Percentiles rank a stretch among this genome's conserved stretches.
Conservation (phyloP, 2,329 filamentous ascomycete genomes). For the Elsinoe fawcettii region DNA sequence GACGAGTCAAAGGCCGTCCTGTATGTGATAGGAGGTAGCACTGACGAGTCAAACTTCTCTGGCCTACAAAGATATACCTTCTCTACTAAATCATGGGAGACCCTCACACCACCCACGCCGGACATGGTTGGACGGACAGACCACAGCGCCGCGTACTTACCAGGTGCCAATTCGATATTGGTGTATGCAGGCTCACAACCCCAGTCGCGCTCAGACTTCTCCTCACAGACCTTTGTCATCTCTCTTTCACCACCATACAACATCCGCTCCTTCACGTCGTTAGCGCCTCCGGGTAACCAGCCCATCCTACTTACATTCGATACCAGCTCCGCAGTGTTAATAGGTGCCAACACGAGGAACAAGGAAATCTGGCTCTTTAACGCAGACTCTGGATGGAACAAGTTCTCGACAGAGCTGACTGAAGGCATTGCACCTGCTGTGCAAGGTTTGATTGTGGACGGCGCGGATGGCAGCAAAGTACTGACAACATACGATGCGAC, state of each 20-base stretch:
- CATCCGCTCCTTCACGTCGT: conserved; percentile 52
- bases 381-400: conserved; percentile 54
- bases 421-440: conserved; percentile 29
- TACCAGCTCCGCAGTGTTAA: conserved; percentile 59
- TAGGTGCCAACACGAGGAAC: conserved; percentile 64
- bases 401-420: conserved; percentile 57
- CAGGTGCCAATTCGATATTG: conserved; percentile 61
- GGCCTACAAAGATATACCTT: conserved; percentile 68
- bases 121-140: conserved; percentile 62
- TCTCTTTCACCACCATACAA: conserved; percentile 56
- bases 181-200: conserved; percentile 71
- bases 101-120: conserved; percentile 40
- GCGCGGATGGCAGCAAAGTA: conserved; percentile 68
- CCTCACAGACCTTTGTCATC: conserved; percentile 70
- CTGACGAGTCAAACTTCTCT: conserved; percentile 51
- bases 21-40: conserved; percentile 71
- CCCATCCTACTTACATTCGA: conserved; percentile 73
- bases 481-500: conserved; percentile 72
- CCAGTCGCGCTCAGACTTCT: conserved; percentile 46
- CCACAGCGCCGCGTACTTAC: conserved; percentile 70
- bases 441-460: conserved; percentile 55
- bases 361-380: conserved; percentile 66
- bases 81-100: conserved; percentile 50
- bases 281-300: conserved; percentile 54
- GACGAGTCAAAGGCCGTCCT: conserved; percentile 55